A percentile compares a stretch with the other conserved stretches of the same genome.
phyloP scores from a whole-genome alignment of 2,329 filamentous ascomycete genomes.

The Botrytis porri region DNA sequence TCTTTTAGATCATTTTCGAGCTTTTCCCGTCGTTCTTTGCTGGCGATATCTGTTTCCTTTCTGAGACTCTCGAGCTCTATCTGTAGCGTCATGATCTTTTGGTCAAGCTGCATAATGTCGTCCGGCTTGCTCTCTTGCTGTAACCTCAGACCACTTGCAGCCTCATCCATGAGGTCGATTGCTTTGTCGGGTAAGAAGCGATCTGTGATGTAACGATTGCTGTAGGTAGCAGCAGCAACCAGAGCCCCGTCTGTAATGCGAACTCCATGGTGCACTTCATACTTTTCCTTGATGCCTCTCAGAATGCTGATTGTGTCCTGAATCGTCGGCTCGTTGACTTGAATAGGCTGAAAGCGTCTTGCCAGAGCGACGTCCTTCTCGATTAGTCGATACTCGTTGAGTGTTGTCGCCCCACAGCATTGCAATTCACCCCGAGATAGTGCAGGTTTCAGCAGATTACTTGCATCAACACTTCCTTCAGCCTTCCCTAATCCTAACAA shows the following conservation, averaged over 20 bases:
- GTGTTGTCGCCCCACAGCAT: conserved; percentile 81
- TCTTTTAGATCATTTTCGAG: conserved; percentile 73
- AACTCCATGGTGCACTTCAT: conserved; percentile 96
- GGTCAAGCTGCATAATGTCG: conserved; percentile 85
- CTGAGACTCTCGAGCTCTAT: conserved; percentile 93
- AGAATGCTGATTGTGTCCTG: conserved; percentile 93
- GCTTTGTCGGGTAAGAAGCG: conserved; percentile 95
- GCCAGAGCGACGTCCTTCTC: conserved; percentile 95
- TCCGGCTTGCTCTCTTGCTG: conserved; percentile 98
- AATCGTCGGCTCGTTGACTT: conserved; percentile 88
- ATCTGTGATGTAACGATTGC: conserved; percentile 95
- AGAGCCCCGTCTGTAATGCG: conserved; percentile 89
- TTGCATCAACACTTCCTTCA: conserved; percentile 94
- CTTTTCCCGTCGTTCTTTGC: conserved; percentile 82
- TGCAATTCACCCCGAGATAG: conserved; percentile 90
- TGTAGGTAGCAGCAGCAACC: conserved; percentile 87
- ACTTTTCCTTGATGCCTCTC: conserved; percentile 94
- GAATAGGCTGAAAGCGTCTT: conserved; percentile 87
- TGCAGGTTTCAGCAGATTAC: conserved; percentile 89
- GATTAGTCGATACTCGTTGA: conserved; percentile 88
- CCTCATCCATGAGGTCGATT: conserved; percentile 95
- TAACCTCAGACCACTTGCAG: conserved; percentile 81
- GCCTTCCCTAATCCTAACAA: conserved; percentile 90
- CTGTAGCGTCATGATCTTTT: conserved; percentile 95
- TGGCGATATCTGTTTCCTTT: conserved; percentile 89